A percentile compares a stretch with the other conserved stretches of the same genome.
phyloP scores from a whole-genome alignment of 148 eudicot species.

The Polygonum maritimum region DNA sequence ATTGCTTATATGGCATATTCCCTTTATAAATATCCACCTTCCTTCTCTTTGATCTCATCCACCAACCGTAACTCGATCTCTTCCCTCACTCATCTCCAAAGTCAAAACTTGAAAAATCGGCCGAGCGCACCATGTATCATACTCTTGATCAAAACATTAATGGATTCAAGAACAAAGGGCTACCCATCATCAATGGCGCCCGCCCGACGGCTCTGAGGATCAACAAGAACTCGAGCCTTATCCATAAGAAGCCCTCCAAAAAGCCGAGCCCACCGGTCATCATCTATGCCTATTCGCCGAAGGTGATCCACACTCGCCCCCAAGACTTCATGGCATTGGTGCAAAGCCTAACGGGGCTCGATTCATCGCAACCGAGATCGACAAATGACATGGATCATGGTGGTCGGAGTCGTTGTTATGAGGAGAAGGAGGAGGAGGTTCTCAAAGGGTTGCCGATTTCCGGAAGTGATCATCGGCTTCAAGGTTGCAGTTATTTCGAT shows the following conservation, averaged over 20 bases:
- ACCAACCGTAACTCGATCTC: not conserved
- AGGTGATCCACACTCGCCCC: constrained; percentile 40
- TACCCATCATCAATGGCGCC: constrained; percentile 1
- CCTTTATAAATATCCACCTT: not conserved
- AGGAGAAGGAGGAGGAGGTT: not conserved
- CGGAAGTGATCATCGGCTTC: not conserved
- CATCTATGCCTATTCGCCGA: constrained; percentile 39
- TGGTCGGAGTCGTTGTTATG: not conserved
- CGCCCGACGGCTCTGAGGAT: constrained; percentile 3
- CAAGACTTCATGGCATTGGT: constrained; percentile 58
- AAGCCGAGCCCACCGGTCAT: constrained; percentile 24
- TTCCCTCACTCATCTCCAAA: not conserved
- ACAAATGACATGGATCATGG: not conserved
- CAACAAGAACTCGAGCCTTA: not conserved
- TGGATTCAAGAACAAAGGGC: not conserved
- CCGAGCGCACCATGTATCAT: not conserved
- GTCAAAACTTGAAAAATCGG: not conserved
- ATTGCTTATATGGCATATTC: not conserved
- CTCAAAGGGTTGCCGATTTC: not conserved
- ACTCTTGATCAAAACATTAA: not conserved
- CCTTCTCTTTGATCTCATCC: not conserved
- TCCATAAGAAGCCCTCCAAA: not conserved
- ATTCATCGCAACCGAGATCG: constrained; percentile 3
- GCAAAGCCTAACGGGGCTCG: constrained; percentile 43
- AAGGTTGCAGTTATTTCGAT: not conserved